Evolutionary conservation across 768 basidiomycete species (phyloP).

Genomic region (Kwoniella heveanensis): DNA sequence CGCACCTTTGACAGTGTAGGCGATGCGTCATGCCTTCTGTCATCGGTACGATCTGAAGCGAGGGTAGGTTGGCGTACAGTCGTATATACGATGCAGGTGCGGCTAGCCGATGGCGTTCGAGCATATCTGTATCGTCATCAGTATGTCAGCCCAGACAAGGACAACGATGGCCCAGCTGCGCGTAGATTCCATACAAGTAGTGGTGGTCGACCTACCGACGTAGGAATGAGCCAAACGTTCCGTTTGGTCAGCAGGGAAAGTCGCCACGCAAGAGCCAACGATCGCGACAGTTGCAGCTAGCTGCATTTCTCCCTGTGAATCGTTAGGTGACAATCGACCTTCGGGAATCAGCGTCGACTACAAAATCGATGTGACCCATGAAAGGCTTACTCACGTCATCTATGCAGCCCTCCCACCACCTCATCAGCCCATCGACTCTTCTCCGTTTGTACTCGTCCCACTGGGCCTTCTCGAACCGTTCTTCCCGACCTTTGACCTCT

Average conservation of each 20-base stretch:
- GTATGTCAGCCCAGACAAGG: neutral
- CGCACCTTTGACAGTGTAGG: constrained; percentile 36
- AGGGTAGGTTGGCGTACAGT: constrained; percentile 24
- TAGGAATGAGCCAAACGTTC: constrained; percentile 43
- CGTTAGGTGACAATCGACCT: too few species aligned
- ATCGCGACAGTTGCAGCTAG: constrained; percentile 34
- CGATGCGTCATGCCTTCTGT: constrained; percentile 46
- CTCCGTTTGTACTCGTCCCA: constrained; percentile 32
- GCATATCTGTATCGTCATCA: constrained; percentile 30
- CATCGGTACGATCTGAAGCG: constrained; percentile 30
- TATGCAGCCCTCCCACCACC: constrained; percentile 40
- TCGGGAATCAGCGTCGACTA: too few species aligned
- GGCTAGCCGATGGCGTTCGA: constrained; percentile 33
- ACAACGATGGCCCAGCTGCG: too few species aligned
- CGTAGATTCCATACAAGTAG: too few species aligned
- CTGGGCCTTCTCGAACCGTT: constrained; percentile 1
- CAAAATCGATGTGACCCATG: too few species aligned
- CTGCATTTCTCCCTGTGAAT: constrained; percentile 46
- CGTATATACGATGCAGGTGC: constrained; percentile 43
- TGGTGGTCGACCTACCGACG: constrained; percentile 43
- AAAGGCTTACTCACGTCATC: constrained; percentile 40
- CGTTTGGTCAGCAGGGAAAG: constrained; percentile 32
- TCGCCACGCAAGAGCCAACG: constrained; percentile 25
- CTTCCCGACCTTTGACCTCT: constrained; percentile 11
- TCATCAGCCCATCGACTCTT: constrained; percentile 28